A percentile compares a stretch with the other conserved stretches of the same genome.
Evolutionary conservation across 2,329 filamentous ascomycete species (phyloP).

Genomic region (Akanthomyces lecanii): DNA sequence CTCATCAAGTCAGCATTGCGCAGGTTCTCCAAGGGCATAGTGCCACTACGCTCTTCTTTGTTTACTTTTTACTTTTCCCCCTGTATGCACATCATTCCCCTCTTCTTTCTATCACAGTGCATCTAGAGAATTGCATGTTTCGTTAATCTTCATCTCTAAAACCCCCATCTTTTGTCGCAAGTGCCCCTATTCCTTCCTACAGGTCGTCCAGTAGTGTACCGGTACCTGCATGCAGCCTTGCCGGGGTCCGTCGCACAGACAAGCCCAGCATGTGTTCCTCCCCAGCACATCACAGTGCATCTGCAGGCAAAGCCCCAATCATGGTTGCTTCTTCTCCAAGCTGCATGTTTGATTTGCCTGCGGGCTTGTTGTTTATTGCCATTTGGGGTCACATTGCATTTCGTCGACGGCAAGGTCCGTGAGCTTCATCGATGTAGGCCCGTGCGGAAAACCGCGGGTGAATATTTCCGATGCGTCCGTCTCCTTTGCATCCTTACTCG

Average conservation of each 20-base stretch:
- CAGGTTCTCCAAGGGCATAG: no score
- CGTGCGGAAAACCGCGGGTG: neutral
- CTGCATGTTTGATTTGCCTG: conserved; percentile 2
- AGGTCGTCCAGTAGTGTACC: no score
- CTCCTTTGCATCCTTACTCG: neutral
- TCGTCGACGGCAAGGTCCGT: neutral
- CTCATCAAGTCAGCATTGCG: no score
- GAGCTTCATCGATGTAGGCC: neutral
- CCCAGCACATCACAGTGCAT: neutral
- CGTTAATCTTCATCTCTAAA: conserved; percentile 24
- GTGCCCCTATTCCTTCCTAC: neutral
- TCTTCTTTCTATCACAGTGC: conserved; percentile 19
- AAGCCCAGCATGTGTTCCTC: neutral
- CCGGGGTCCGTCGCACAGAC: neutral
- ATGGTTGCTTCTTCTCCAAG: conserved; percentile 1
- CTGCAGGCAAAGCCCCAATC: neutral
- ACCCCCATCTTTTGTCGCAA: neutral
- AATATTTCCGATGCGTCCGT: neutral
- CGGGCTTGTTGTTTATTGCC: neutral
- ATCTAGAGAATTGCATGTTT: conserved; percentile 18
- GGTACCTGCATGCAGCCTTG: neutral
- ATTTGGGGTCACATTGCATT: neutral
- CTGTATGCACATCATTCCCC: conserved; percentile 2
- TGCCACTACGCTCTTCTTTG: no score
- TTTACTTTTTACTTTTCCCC: conserved; percentile 1